Conservation (phyloP, 2,329 filamentous ascomycete species). For the Colletotrichum noveboracense region DNA sequence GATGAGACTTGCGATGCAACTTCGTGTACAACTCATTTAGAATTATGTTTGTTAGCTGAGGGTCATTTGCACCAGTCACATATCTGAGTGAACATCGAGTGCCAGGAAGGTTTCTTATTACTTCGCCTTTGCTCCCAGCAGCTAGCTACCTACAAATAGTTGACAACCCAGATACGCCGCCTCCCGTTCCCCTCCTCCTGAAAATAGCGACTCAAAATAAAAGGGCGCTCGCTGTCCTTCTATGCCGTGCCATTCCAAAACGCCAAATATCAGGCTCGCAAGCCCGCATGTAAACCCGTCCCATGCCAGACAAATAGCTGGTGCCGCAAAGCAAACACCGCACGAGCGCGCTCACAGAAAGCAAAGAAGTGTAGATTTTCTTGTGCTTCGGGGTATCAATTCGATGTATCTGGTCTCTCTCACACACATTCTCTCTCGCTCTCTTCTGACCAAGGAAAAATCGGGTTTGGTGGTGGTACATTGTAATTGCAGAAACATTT, state of each 20-base stretch:
- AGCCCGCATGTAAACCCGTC: neutral
- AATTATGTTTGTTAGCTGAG: neutral
- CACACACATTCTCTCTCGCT: neutral
- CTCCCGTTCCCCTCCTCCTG: neutral
- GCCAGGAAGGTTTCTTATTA: neutral
- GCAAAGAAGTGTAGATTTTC: neutral
- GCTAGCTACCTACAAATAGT: neutral
- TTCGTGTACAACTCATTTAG: neutral
- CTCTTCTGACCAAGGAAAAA: constrained; percentile 8
- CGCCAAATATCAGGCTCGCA: neutral
- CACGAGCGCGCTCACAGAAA: neutral
- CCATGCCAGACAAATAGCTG: neutral
- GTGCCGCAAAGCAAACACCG: neutral
- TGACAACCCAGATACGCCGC: neutral
- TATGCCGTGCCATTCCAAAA: neutral
- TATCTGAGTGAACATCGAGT: neutral
- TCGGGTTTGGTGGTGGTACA: constrained; percentile 14
- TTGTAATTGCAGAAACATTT: neutral
- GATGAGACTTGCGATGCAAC: neutral
- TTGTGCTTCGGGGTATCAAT: constrained; percentile 19
- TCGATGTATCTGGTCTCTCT: constrained; percentile 12
- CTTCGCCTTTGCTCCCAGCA: neutral
- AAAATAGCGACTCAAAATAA: neutral
- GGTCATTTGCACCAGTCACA: neutral
- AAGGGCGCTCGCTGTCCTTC: neutral